Evolutionary conservation across 164 flowering plant species (phyloP).

Genomic region (Kingdonia uniflora): DNA sequence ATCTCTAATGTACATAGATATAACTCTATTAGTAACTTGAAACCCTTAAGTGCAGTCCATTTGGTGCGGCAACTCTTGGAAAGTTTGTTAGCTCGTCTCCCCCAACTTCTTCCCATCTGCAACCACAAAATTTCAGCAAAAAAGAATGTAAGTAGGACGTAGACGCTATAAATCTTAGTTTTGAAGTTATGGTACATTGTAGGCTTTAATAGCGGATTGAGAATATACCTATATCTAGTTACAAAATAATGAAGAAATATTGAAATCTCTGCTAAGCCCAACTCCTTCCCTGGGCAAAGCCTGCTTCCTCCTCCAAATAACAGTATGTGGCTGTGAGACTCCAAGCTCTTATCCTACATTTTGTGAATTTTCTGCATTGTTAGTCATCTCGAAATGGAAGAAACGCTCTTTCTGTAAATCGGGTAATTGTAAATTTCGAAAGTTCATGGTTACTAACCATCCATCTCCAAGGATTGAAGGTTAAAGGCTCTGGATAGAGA

Average conservation of each 20-base stretch:
- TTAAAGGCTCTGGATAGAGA: conserved; percentile 37
- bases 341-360: conserved; percentile 56
- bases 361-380: no score
- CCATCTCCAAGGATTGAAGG: conserved; percentile 63
- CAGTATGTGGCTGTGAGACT: conserved; percentile 42
- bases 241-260: conserved; percentile 79
- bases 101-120: conserved; percentile 59
- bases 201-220: no score
- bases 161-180: no score
- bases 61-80: conserved; percentile 64
- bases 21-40: conserved; percentile 12
- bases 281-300: conserved; percentile 87
- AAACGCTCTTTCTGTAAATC: not conserved
- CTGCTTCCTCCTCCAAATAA: conserved; percentile 84
- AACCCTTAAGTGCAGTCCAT: conserved; percentile 40
- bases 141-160: not conserved
- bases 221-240: conserved; percentile 67
- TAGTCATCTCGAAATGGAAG: no score
- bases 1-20: no score
- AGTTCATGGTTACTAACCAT: conserved; percentile 27
- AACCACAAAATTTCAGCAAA: conserved; percentile 5
- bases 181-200: no score
- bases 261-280: conserved; percentile 66
- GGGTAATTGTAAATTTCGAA: not conserved
- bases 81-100: conserved; percentile 35